Base-by-base conservation (phyloP, 352 stramenopile species). In the Aphanomyces stellatus region DNA sequence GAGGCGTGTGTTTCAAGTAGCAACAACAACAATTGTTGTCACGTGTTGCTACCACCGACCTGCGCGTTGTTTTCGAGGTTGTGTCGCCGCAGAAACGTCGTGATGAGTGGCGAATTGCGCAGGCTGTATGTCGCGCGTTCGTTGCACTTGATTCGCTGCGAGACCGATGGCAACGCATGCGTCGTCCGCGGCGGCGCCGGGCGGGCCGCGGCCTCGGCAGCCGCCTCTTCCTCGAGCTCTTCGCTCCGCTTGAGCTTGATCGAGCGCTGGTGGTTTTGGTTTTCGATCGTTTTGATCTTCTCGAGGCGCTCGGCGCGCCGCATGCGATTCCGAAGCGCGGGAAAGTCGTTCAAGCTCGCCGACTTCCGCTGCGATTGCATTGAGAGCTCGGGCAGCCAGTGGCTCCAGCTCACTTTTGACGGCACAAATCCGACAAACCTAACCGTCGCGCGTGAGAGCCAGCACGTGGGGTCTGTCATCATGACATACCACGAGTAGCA, bases 251-350 rank as follows among this genome's bases (percentile, higher is more conserved):
- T n/a, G 60, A 51, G 55, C 22, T 51, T 63, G 3, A 51, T 13
- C 11, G 51, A 49, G 7, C 49, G 51, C 55, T 87, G 79, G 11
- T 76, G 82, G 27, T 80, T 79, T 51, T 75, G 75, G 17, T 83
- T 74, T 4, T 82, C 76, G 46, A 83, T 70, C 57, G 49, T 31
- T 40, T 84, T 77, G 0, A 80, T 87, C 10, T 77, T 71, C 57
- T 90, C 82, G 13, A 90, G 68, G 1, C 80, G 78, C 53, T 90
- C 82, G 1, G 77, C 74, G 34, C 82, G 72, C 4, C 83, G 64
- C 77, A 88, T 82, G 11, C 82, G 78, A 64, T 90, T 88, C 6
- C 79, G 59, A 72, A 90, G 83, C 1, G 82, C 80, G 13, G 82
- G 82, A 37, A 90, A 90, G 15, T 86, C 79, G 2, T 73, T 72